A percentile compares a stretch with the other conserved stretches of the same genome.
Evolutionary conservation across 1,284 basidiomycete species (phyloP).

Genomic region (Ganoderma boninense): DNA sequence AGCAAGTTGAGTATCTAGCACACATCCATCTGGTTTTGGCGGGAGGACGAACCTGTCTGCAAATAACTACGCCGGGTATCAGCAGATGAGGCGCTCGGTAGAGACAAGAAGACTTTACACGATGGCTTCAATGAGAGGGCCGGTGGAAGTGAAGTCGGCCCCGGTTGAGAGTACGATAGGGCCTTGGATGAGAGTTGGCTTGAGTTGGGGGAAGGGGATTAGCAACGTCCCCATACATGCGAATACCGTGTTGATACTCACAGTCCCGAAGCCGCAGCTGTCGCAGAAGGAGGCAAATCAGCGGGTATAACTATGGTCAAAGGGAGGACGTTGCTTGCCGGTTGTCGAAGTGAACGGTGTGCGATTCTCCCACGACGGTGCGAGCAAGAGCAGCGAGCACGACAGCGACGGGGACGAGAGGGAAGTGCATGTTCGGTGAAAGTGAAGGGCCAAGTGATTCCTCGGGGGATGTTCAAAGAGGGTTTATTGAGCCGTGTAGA

Average conservation of each 20-base stretch:
- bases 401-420: conserved; percentile 39
- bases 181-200: conserved; percentile 46
- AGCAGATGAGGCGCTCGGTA: neutral
- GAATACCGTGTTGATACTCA: conserved; percentile 17
- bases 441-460: neutral
- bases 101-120: conserved; percentile 38
- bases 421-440: conserved; percentile 39
- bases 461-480: too few species aligned
- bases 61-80: conserved; percentile 35
- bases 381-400: conserved; percentile 36
- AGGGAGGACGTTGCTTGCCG: conserved; percentile 36
- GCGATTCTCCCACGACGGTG: conserved; percentile 45
- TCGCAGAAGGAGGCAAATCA: neutral
- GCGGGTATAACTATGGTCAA: neutral
- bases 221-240: neutral
- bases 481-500: too few species aligned
- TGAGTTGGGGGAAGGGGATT: neutral
- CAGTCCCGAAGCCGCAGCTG: conserved; percentile 49
- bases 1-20: too few species aligned
- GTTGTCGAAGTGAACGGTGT: conserved; percentile 49
- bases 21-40: too few species aligned
- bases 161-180: conserved; percentile 46
- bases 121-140: conserved; percentile 41
- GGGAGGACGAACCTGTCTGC: conserved; percentile 37
- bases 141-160: conserved; percentile 40